A percentile compares a stretch with the other conserved stretches of the same genome.
Conservation (phyloP, 169 alveolate genomes). For the Plasmodium gallinaceum region DNA sequence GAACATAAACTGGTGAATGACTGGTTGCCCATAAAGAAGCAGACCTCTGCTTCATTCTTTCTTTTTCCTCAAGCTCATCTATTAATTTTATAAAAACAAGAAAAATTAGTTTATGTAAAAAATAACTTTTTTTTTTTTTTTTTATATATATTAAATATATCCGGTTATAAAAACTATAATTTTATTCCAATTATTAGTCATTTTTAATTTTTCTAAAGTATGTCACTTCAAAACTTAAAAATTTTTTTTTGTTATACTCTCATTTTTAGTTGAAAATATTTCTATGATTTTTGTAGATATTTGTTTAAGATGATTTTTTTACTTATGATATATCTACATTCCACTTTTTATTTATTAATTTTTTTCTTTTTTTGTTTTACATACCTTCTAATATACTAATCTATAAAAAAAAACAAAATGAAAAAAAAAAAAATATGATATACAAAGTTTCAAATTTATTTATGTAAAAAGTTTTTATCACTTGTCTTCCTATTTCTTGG, state of each 20-base stretch:
- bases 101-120: background rate
- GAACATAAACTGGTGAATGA: constrained; percentile 42
- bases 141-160: background rate
- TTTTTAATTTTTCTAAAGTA: no score
- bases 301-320: background rate
- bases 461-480: constrained; percentile 3
- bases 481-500: constrained; percentile 76
- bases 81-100: background rate
- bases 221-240: no score
- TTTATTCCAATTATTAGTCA: no score
- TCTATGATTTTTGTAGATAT: background rate
- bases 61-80: constrained; percentile 69
- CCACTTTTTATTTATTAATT: background rate
- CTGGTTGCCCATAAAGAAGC: constrained; percentile 45
- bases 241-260: no score
- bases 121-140: background rate
- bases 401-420: constrained; percentile 17
- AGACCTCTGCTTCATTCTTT: constrained; percentile 44
- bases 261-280: no score
- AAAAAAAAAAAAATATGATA: background rate
- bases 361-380: constrained; percentile 12
- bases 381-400: constrained; percentile 45
- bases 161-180: no score
- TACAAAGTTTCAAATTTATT: background rate
- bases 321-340: background rate